Base-by-base conservation (phyloP, 768 basidiomycete species). In the Leccinum obscurum region DNA sequence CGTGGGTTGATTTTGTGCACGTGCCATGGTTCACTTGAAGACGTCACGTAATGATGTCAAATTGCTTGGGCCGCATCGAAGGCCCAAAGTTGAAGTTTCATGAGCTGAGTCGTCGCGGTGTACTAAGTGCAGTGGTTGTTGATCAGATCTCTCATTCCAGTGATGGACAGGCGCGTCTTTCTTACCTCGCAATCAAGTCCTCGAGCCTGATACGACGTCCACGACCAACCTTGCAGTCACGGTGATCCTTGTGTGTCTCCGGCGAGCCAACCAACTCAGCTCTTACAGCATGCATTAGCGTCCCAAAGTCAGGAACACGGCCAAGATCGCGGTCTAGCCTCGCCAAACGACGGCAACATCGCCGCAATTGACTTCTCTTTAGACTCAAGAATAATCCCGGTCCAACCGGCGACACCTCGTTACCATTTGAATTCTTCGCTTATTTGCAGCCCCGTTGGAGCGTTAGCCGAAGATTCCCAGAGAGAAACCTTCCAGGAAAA, bases 251-350 rank as follows among this genome's bases (percentile, higher is more conserved):
- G 70, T 24, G 77, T 79, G 62, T 82, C 84, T n/a, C 10, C 44
- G 32, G 32, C 32, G 24, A 24, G 24, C 24, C 24, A 24, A 24
- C 24, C 24, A 24, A 82, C 82, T 20, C 81, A 85, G 57, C 66
- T 86, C 44, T 69, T 87, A 54, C 72, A 79, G 54, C 76, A 81
- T 58, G 77, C 83, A 7, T 65, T 86, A 22, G 72, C 73, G 48
- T 56, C 57, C 46, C 58, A 62, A 66, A 41, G 62, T 52, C 63
- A 53, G 56, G 66, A 67, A 55, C 64, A 60, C 35, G 11, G 30
- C 52, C 56, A 35, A 34, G 50, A 63, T 7, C 34, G 60, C 30
- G 59, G 44, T 37, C 64, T 49, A 50, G 62, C 52, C 56, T 56
- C 63, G 59, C 66, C 59, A 65, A 63, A 57, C 56, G 57, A 62